Evolutionary conservation across 2,329 filamentous ascomycete genomes (phyloP).

Genomic region (Ophioceras dolichostomum): DNA sequence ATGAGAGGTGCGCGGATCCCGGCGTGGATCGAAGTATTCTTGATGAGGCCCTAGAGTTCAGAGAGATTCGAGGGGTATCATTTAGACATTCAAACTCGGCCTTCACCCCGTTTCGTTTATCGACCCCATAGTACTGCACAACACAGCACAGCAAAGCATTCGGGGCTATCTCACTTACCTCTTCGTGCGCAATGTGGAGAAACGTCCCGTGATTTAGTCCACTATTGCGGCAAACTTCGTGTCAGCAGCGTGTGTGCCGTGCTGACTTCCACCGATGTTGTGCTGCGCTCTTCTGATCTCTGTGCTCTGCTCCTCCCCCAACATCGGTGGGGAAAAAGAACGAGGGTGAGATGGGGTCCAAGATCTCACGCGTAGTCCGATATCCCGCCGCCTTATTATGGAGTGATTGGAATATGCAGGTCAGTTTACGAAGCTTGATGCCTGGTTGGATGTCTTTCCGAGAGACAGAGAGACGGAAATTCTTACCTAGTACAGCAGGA

Average conservation of each 20-base stretch:
- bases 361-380: constrained; percentile 47
- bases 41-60: constrained; percentile 40
- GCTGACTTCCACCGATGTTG: no score
- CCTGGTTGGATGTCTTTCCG: constrained; percentile 2
- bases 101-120: no score
- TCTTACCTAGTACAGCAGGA: constrained; percentile 40
- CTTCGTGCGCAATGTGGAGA: constrained; percentile 49
- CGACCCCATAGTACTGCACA: no score
- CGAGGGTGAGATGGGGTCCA: no score
- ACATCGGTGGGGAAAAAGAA: no score
- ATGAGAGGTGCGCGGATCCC: constrained; percentile 43
- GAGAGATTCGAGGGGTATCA: not conserved
- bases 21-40: constrained; percentile 47
- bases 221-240: constrained; percentile 16
- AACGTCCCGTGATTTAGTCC: constrained; percentile 51
- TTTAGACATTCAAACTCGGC: no score
- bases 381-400: constrained; percentile 41
- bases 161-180: no score
- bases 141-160: no score
- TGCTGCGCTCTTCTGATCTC: no score
- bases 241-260: not conserved
- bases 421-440: no score
- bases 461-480: not conserved
- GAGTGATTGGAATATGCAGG: no score
- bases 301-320: no score